Conservation (phyloP, 2,329 filamentous ascomycete species). For the Botryotinia calthae region DNA sequence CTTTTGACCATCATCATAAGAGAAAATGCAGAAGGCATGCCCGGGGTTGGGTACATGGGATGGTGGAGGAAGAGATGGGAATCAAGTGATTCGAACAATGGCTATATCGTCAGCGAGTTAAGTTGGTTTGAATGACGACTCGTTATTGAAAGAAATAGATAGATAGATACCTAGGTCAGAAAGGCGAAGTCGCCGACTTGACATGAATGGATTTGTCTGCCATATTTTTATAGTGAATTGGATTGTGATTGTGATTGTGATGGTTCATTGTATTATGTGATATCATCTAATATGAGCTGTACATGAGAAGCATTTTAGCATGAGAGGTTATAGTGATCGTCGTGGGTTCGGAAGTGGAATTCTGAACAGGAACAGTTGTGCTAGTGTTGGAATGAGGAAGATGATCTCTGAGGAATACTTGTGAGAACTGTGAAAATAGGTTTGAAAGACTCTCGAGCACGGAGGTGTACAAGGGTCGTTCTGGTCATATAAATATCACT, state of each 20-base stretch:
- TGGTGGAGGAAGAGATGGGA: conserved; percentile 7
- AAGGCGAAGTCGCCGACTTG: conserved; percentile 17
- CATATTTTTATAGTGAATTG: neutral
- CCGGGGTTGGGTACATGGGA: conserved; percentile 1
- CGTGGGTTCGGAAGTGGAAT: neutral
- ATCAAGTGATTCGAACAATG: conserved; percentile 21
- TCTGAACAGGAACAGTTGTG: neutral
- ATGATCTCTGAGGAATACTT: neutral
- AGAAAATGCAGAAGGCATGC: conserved; percentile 13
- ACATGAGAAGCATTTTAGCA: neutral
- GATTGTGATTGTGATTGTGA: neutral
- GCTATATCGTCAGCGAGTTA: neutral
- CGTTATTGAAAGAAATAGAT: conserved; percentile 7
- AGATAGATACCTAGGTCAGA: conserved; percentile 18
- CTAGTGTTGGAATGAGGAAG: neutral
- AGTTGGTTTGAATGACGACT: neutral
- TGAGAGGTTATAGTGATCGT: no score
- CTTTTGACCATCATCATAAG: conserved; percentile 17
- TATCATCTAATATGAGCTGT: neutral
- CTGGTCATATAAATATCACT: no score
- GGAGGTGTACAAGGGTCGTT: no score
- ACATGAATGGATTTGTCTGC: conserved; percentile 17
- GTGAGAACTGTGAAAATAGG: no score
- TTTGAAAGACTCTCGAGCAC: no score
- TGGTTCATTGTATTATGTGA: neutral